A percentile compares a stretch with the other conserved stretches of the same genome.
Evolutionary conservation across 148 eudicot species (phyloP).

Genomic region (Diospyros lotus): DNA sequence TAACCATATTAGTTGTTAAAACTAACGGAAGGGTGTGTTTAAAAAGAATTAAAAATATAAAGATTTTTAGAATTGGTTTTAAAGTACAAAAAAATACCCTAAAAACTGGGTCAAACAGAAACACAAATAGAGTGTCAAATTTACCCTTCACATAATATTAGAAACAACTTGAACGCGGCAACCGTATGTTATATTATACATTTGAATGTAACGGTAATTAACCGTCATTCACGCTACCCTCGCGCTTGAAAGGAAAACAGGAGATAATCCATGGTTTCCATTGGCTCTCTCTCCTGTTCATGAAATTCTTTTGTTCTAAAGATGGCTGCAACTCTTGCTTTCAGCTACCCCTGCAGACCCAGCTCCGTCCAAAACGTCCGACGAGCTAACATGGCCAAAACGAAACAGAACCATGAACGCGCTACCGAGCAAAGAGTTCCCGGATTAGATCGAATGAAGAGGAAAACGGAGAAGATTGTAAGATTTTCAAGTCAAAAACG

Average conservation of each 20-base stretch:
- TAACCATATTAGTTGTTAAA: no score
- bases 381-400: slow-evolving; percentile 11
- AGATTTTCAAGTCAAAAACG: background rate
- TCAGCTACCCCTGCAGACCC: slow-evolving; percentile 14
- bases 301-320: background rate
- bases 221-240: no score
- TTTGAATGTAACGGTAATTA: no score
- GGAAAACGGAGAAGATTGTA: background rate
- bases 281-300: background rate
- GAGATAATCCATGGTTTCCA: background rate
- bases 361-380: background rate
- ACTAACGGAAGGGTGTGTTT: no score
- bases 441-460: slow-evolving; percentile 8
- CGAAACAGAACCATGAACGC: slow-evolving; percentile 14
- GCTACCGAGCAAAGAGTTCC: slow-evolving; percentile 7
- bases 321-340: slow-evolving; percentile 20
- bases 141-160: no score
- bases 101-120: no score
- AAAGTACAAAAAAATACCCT: no score
- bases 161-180: no score
- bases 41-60: no score
- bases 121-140: no score
- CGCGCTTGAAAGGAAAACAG: background rate
- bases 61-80: no score
- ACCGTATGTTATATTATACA: no score